Evolutionary conservation across 2,329 filamentous ascomycete genomes (phyloP).

Genomic region (Colletotrichum plurivorum): DNA sequence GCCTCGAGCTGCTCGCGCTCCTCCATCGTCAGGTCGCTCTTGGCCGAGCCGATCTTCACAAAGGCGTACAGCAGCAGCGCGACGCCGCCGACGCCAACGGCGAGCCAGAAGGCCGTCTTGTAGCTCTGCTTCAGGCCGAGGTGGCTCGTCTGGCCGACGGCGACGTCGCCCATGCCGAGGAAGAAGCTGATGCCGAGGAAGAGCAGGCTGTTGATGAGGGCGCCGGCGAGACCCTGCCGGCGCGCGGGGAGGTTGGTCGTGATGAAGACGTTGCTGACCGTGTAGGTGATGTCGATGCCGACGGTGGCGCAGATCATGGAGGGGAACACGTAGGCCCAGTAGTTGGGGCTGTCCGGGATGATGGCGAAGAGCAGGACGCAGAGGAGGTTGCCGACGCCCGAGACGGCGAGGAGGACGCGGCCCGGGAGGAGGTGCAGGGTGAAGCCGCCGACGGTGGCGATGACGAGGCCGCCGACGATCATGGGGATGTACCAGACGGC

Average conservation of each 20-base stretch:
- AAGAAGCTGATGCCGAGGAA: slow-evolving; percentile 81
- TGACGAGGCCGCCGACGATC: slow-evolving; percentile 76
- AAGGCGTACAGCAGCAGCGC: slow-evolving; percentile 69
- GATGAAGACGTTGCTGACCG: slow-evolving; percentile 83
- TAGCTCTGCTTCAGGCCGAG: slow-evolving; percentile 68
- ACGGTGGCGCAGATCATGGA: slow-evolving; percentile 78
- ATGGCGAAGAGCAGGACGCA: slow-evolving; percentile 75
- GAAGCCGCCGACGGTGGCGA: slow-evolving; percentile 74
- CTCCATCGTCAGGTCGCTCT: slow-evolving; percentile 43
- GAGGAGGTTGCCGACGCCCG: slow-evolving; percentile 71
- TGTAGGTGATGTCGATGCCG: slow-evolving; percentile 82
- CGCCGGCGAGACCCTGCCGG: slow-evolving; percentile 80
- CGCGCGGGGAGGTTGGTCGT: slow-evolving; percentile 77
- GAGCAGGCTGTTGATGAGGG: slow-evolving; percentile 77
- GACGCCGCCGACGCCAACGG: slow-evolving; percentile 67
- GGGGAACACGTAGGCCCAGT: slow-evolving; percentile 84
- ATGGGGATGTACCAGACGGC: slow-evolving; percentile 80
- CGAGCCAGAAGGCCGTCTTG: slow-evolving; percentile 77
- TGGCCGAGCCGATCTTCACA: slow-evolving; percentile 53
- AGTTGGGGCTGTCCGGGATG: slow-evolving; percentile 71
- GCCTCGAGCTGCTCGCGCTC: slow-evolving; percentile 41
- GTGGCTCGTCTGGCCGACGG: slow-evolving; percentile 63
- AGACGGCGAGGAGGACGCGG: slow-evolving; percentile 73
- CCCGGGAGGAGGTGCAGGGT: slow-evolving; percentile 77
- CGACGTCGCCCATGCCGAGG: slow-evolving; percentile 79